Base-by-base conservation (phyloP, 1,284 basidiomycete genomes). In the Cystobasidium slooffiae region DNA sequence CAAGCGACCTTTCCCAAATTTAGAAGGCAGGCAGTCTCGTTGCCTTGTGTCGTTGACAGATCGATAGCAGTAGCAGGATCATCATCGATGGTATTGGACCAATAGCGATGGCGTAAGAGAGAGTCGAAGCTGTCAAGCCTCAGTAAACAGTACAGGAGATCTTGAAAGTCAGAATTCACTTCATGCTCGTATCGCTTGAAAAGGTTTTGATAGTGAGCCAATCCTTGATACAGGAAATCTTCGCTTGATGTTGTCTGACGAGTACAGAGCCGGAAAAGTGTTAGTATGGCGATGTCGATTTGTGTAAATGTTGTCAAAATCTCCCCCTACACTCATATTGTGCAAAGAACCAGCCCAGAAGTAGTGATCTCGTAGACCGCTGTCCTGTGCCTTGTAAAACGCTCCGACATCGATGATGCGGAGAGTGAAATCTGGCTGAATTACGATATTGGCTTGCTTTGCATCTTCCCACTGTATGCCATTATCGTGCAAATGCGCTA, bases 381-480 rank as follows among this genome's bases (percentile, higher is more conserved):
- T 16, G 3, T 59, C 39, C 1, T 7, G 6, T 3, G 22, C 18
- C 22, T 9, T 10, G 22, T 16, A 10, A 1, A 16, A 22, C 16
- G 22, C 63, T 3, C 51, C 47, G 12, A 66, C 24, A 51, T 66
- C 63, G n/a, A 66, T 66, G 22, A 66, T 10, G n/a, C 63, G 63
- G 10, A 66, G 20, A 16, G 63, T 66, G 22, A 49, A 66, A 39
- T 66, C 63, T 22, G 63, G 46, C 44, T 20, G 47, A 18, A 66
- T 24, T 8, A 66, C 16, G 43, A 52, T 66, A 24, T 66, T 66
- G 14, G 20, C 46, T 39, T 66, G 63, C 31, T 66, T 49, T 37
- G 63, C 47, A 51, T 66, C 63, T 49, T 37, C 44, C 63, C 63
- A 66, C 7, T 24, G n/a, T 0, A 51, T 16, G n/a, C 46, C 63